Conservation (phyloP, 2,329 filamentous ascomycete species). For the Alternaria ventricosa region DNA sequence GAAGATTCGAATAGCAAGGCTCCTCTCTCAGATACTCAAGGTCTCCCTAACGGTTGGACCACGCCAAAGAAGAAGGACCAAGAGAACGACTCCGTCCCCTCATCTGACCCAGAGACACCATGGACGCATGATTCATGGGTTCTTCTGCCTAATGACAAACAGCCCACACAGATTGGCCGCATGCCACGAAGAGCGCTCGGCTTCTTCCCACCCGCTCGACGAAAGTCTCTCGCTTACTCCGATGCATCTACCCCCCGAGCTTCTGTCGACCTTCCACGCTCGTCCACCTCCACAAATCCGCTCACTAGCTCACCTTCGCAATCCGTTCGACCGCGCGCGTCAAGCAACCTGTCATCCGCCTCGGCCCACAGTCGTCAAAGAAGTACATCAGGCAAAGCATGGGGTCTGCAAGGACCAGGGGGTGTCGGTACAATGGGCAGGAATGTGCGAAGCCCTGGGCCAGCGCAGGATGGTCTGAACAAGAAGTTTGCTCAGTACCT, state of each 20-base stretch:
- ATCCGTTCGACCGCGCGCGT: conserved; percentile 43
- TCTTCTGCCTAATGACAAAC: conserved; percentile 71
- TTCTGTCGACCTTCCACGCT: conserved; percentile 66
- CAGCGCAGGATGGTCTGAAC: conserved; percentile 83
- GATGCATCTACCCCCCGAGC: conserved; percentile 69
- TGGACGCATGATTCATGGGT: conserved; percentile 95
- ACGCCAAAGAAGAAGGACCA: conserved; percentile 45
- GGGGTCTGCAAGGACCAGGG: conserved; percentile 75
- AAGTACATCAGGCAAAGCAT: conserved; percentile 54
- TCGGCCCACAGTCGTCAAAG: conserved; percentile 47
- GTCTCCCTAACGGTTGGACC: conserved; percentile 46
- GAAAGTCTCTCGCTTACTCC: conserved; percentile 79
- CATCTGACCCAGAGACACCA: conserved; percentile 59
- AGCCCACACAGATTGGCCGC: conserved; percentile 83
- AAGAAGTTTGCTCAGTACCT: conserved; percentile 83
- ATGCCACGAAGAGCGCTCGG: conserved; percentile 81
- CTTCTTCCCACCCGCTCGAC: conserved; percentile 88
- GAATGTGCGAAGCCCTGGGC: conserved; percentile 75
- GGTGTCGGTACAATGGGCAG: conserved; percentile 83
- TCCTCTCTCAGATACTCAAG: conserved; percentile 24
- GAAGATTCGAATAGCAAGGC: conserved; percentile 24
- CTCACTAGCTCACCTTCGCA: conserved; percentile 47
- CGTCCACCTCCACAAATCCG: conserved; percentile 45
- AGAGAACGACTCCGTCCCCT: conserved; percentile 40
- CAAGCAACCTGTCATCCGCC: conserved; percentile 48